Conservation (phyloP, 177 flowering plant species). For the Tripterygium wilfordii region DNA sequence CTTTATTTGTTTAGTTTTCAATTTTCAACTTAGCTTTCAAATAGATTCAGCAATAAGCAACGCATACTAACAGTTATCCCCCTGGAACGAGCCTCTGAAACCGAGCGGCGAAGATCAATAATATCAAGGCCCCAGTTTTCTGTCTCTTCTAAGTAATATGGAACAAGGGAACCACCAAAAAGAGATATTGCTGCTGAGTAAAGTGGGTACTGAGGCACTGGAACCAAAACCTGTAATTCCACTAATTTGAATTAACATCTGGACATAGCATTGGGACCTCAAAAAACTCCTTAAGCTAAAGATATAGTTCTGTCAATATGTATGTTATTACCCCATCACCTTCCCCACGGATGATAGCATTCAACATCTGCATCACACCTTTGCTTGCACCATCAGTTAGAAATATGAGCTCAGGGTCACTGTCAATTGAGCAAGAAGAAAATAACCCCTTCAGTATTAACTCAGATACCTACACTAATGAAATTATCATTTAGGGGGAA, state of each 20-base stretch:
- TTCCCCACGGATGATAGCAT: conserved; percentile 61
- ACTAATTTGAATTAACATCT: background rate
- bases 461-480: conserved; percentile 2
- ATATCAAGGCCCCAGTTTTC: conserved; percentile 98
- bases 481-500: too few relatives aligned
- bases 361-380: conserved; percentile 95
- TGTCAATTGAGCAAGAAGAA: conserved; percentile 25
- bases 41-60: too few relatives aligned
- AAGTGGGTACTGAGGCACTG: conserved; percentile 98
- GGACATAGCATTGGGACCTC: background rate
- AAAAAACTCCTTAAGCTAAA: background rate
- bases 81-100: conserved; percentile 60
- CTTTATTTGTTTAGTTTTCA: too few relatives aligned
- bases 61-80: conserved; percentile 74
- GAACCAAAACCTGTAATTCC: conserved; percentile 71
- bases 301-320: too few relatives aligned
- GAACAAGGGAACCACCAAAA: conserved; percentile 87
- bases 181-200: conserved; percentile 92
- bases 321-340: conserved; percentile 92
- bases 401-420: conserved; percentile 96
- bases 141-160: conserved; percentile 92
- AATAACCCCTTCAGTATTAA: conserved; percentile 6
- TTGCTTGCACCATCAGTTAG: conserved; percentile 99
- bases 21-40: too few relatives aligned
- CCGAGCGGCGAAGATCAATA: conserved; percentile 61